A percentile compares a stretch with the other conserved stretches of the same genome.
phyloP scores from a whole-genome alignment of 2,329 filamentous ascomycete genomes.

The Chalara sp. region DNA sequence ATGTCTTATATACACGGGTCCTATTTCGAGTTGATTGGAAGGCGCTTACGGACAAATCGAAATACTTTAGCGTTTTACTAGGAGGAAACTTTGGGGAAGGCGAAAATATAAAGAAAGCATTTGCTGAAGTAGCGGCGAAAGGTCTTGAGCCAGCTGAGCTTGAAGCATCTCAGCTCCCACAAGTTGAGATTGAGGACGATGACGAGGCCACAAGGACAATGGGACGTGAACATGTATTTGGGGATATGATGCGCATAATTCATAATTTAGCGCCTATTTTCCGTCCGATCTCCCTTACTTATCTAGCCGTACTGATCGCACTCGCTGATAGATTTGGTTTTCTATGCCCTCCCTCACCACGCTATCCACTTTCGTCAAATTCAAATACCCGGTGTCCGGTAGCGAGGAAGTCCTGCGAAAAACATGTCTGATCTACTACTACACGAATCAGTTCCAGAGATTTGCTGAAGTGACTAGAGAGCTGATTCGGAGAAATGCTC shows the following conservation, averaged over 20 bases:
- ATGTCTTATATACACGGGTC: conserved; percentile 19
- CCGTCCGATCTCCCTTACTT: conserved; percentile 44
- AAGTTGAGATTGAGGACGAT: conserved; percentile 58
- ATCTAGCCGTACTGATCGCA: conserved; percentile 61
- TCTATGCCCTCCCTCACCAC: conserved; percentile 23
- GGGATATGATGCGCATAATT: conserved; percentile 60
- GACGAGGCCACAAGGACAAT: conserved; percentile 58
- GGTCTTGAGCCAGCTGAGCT: conserved; percentile 43
- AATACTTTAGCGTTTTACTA: conserved; percentile 64
- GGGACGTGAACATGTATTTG: conserved; percentile 54
- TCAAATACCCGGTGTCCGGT: conserved; percentile 41
- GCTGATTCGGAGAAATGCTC: conserved; percentile 58
- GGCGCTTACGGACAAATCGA: conserved; percentile 52
- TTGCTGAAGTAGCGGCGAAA: conserved; percentile 39
- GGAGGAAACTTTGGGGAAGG: conserved; percentile 54
- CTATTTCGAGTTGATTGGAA: conserved; percentile 54
- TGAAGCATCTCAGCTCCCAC: conserved; percentile 48
- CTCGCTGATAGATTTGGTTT: conserved; percentile 71
- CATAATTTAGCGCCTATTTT: conserved; percentile 42
- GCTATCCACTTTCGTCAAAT: conserved; percentile 31
- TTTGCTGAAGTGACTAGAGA: conserved; percentile 57
- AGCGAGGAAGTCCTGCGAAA: conserved; percentile 63
- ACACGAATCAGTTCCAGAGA: conserved; percentile 55
- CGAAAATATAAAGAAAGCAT: conserved; percentile 44
- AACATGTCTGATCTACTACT: conserved; percentile 59